Evolutionary conservation across 805 yeast species (phyloP), one percentile per base, ranked within the genome.

Genomic region (Wickerhamomyces ciferrii): DNA sequence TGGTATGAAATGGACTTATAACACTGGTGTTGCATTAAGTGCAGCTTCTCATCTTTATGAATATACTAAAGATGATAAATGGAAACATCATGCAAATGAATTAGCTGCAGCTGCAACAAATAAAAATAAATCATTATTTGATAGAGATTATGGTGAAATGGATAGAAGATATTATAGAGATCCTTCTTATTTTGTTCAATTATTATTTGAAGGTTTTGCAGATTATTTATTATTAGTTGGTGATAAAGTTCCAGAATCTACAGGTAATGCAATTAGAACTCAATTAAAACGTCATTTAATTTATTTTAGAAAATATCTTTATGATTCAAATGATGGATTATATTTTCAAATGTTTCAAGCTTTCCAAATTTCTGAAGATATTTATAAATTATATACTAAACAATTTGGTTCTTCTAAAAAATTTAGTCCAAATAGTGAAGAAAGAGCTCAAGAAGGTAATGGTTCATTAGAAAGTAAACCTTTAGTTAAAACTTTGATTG

Each of bases 181-280:
- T 55, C 67, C 78, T 14, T 72, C 83, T 1, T 79, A 77, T 63
- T 83, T 82, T 59, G 72, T 78, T 45, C 89, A 83, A 59, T 68
- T 83, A 52, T 65, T 83, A 43, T 69, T 81, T 38, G 88, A 81
- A 60, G 89, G 89, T 0, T 66, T 82, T 42, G 84, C 86, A 5
- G 88, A 83, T 59, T 83, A 79, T 61, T 58, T 79, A 54, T 60
- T 79, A 53, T 72, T 70, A 38, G 69, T 79, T 43, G 60, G 58
- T 9, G 81, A 76, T 20, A 55, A 56, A 10, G 68, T 70, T 2
- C 67, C 66, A 47, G 54, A 66, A 53, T 50, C 71, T 50, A 55
- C 68, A 2, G 48, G 49, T 13, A 49, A 45, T 29, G 59, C 59
- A 5, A 52, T 68, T 35, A 60, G 52, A 32, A 66, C 60, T 19